These are phyloP conservation scores for Neoboletus brunneissimus DNA, from an alignment of 768 basidiomycete genomes.

Conservation along the genomic window DNA sequence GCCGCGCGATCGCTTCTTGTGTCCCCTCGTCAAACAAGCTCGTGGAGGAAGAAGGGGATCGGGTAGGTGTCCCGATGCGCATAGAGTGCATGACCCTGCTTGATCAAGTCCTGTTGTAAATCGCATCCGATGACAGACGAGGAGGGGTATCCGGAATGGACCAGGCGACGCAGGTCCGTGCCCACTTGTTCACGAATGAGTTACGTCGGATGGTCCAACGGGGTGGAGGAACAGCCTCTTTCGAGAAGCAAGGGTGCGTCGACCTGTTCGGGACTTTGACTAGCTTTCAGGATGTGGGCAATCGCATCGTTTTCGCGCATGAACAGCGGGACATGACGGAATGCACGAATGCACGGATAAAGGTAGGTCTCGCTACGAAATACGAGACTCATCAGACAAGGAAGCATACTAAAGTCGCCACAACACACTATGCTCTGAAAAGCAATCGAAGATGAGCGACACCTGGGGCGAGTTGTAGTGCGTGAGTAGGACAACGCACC, in stretches of 20 bases:
- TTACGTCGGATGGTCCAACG: background rate
- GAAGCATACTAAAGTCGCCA: background rate
- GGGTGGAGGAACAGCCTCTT: constrained; percentile 1
- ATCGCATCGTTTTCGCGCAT: background rate
- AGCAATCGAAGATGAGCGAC: background rate
- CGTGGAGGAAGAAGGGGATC: background rate
- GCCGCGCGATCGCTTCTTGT: background rate
- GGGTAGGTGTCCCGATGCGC: background rate
- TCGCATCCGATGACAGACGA: constrained; percentile 1
- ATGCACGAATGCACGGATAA: constrained; percentile 4
- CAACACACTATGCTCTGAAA: constrained; percentile 1
- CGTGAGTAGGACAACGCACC: background rate
- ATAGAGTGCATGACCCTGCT: background rate
- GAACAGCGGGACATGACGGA: background rate
- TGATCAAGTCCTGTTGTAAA: background rate
- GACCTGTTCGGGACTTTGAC: background rate
- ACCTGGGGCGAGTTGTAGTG: background rate
- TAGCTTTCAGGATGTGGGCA: background rate
- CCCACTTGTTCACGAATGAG: background rate
- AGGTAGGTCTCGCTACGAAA: background rate
- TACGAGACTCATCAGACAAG: background rate
- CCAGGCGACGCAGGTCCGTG: constrained; percentile 3
- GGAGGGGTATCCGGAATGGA: background rate
- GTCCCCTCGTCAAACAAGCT: background rate
- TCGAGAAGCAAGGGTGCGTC: background rate